Base-by-base conservation (phyloP, 495 filamentous ascomycete genomes). In the Penicillium alfredii region DNA sequence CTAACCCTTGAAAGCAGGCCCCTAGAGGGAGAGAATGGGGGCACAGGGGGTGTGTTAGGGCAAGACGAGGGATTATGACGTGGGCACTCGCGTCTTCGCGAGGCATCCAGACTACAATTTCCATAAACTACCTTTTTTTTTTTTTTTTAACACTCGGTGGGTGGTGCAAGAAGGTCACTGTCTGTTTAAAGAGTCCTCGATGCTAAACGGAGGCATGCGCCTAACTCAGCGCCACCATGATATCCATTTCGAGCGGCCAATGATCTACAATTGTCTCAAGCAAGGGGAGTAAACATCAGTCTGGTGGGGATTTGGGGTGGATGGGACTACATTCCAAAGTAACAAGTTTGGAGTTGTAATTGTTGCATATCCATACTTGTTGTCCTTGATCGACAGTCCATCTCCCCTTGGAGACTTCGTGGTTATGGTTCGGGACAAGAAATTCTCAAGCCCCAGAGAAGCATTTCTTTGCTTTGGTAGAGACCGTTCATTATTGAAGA, bases 261-360 rank as follows among this genome's bases (percentile, higher is more conserved):
- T 18, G 27, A 35, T 27, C 33, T 21, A 16, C 17, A 3, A 2
- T 3, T 4, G 8, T 12, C 15, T 17, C 30, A 36, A 33, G 33
- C 38, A 47, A 51, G 47, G 47, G 44, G 22, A 7, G 8, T 4
- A 16, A 13, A 28, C 15, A 22, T 33, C 35, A n/a, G n/a, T n/a
- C n/a, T n/a, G n/a, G n/a, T n/a, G n/a, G n/a, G n/a, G n/a, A n/a
- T n/a, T n/a, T n/a, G n/a, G n/a, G n/a, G n/a, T n/a, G n/a, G n/a
- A n/a, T 4, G 6, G 40, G 26, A 14, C 6, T 16, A 21, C 32
- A 45, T 45, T 40, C 41, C 36, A 40, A 14, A 14, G 8, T 10
- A 30, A 15, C 15, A 27, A 11, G 6, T 26, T 25, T 21, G 13
- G 23, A 19, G 21, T 33, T 34, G 30, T 18, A 20, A 19, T 15